phyloP scores from a whole-genome alignment of 192 early-diverging fungal genomes.

The Phycomyces blakesleeanus region DNA sequence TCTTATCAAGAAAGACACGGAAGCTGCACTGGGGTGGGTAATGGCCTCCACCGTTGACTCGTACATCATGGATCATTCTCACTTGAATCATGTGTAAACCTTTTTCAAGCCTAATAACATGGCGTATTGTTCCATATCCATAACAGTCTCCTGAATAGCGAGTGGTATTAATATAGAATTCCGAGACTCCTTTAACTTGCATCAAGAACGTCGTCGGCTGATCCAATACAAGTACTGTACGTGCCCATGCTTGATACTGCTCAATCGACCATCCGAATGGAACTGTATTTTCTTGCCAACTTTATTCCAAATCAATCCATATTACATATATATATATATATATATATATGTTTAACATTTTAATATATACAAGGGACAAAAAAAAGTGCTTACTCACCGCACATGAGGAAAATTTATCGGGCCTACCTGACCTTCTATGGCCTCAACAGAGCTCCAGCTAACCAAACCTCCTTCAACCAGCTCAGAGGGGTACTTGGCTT shows the following conservation, averaged over 20 bases:
- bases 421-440: slow-evolving; percentile 50
- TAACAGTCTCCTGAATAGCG: slow-evolving; percentile 65
- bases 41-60: slow-evolving; percentile 58
- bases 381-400: slow-evolving; percentile 31
- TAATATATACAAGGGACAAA: too few relatives aligned
- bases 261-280: slow-evolving; percentile 49
- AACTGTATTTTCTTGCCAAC: slow-evolving; percentile 18
- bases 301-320: neutral
- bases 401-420: slow-evolving; percentile 43
- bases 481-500: slow-evolving; percentile 61
- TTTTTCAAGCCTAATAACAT: slow-evolving; percentile 44
- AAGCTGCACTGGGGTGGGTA: slow-evolving; percentile 33
- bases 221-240: slow-evolving; percentile 27
- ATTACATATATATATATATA: too few relatives aligned
- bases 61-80: slow-evolving; percentile 60
- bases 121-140: slow-evolving; percentile 41
- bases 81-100: slow-evolving; percentile 56
- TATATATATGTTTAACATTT: too few relatives aligned
- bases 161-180: slow-evolving; percentile 61
- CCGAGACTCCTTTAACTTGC: slow-evolving; percentile 49
- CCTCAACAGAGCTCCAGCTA: slow-evolving; percentile 48
- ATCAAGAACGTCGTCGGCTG: slow-evolving; percentile 28
- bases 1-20: slow-evolving; percentile 11
- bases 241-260: slow-evolving; percentile 50
- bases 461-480: slow-evolving; percentile 57